A percentile compares a stretch with the other conserved stretches of the same genome.
Evolutionary conservation across 2,329 filamentous ascomycete species (phyloP).

Genomic region (Fulvia fulva): DNA sequence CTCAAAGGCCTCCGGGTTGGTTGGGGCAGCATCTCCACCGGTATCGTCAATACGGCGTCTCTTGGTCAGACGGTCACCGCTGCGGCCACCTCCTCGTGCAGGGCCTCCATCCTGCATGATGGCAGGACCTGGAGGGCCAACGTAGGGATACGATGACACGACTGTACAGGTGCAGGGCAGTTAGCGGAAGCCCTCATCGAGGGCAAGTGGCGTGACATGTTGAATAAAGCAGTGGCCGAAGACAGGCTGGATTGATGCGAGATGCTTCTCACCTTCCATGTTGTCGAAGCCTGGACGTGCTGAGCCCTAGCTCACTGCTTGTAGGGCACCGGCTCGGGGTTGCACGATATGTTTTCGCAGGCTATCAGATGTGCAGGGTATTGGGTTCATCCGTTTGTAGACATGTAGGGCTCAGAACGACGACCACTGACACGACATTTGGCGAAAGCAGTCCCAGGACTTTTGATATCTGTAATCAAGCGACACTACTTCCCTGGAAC

Average conservation of each 20-base stretch:
- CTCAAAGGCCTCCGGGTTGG: background rate
- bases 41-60: constrained; percentile 5
- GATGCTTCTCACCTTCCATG: background rate
- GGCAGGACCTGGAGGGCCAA: background rate
- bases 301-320: background rate
- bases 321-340: background rate
- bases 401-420: background rate
- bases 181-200: constrained; percentile 1
- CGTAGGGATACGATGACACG: constrained; percentile 6
- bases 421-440: too few relatives aligned
- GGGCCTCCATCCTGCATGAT: constrained; percentile 7
- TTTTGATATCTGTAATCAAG: constrained; percentile 13
- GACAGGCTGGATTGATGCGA: background rate
- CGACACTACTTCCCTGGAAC: too few relatives aligned
- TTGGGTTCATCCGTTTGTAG: background rate
- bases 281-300: background rate
- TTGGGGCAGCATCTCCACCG: background rate
- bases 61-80: constrained; percentile 4
- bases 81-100: background rate
- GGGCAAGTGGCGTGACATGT: background rate
- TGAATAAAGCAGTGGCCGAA: background rate
- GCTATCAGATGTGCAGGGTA: background rate
- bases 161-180: background rate
- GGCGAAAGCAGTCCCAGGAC: constrained; percentile 14
- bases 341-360: background rate